phyloP scores from a whole-genome alignment of 495 filamentous ascomycete species.

The Geoglossum glabrum region DNA sequence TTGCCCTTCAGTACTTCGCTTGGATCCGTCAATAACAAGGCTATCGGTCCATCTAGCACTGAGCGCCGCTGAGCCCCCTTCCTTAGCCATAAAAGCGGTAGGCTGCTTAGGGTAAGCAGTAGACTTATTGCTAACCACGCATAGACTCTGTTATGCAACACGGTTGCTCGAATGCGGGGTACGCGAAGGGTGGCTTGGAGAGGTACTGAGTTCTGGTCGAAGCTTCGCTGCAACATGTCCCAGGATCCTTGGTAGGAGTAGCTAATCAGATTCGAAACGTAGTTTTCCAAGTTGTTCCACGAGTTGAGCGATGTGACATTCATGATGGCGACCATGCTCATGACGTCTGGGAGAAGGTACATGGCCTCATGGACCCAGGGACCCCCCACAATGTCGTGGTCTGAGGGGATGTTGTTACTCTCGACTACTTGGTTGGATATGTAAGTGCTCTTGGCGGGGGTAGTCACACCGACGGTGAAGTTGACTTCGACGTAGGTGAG shows the following conservation, averaged over 20 bases:
- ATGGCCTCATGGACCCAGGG: background rate
- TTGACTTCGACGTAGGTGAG: slow-evolving; percentile 1
- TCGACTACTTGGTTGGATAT: slow-evolving; percentile 8
- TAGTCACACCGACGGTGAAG: slow-evolving; percentile 8
- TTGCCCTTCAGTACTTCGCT: background rate
- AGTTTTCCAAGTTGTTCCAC: background rate
- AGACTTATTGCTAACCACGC: background rate
- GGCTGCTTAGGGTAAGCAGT: background rate
- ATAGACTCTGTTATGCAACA: background rate
- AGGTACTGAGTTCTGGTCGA: background rate
- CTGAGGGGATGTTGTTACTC: background rate
- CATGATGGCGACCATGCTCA: background rate
- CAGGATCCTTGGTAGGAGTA: background rate
- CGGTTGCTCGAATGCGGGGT: background rate
- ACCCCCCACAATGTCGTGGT: background rate
- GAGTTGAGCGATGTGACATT: background rate
- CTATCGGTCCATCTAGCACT: background rate
- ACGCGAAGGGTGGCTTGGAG: background rate
- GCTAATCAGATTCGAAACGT: background rate
- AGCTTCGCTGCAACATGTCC: background rate
- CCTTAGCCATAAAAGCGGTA: background rate
- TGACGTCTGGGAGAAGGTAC: background rate
- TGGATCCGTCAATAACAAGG: background rate
- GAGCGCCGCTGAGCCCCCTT: background rate
- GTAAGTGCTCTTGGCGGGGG: slow-evolving; percentile 6